These are phyloP conservation scores for Populus nigra DNA, from an alignment of 345 rosid genomes.

Conservation along the genomic window DNA sequence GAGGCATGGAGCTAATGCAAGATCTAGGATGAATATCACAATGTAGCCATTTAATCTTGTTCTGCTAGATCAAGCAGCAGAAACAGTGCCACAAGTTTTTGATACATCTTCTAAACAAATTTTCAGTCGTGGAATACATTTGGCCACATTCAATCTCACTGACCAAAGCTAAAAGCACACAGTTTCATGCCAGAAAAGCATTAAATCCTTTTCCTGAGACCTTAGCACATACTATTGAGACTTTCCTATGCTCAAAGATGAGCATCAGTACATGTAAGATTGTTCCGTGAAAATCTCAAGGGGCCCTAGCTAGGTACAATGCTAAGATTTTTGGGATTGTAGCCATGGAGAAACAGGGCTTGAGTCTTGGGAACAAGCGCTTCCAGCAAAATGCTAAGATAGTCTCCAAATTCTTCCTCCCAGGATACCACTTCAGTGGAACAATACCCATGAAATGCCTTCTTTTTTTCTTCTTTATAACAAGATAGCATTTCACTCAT, in stretches of 20 bases:
- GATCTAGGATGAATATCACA: not conserved
- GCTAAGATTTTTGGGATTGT: not conserved
- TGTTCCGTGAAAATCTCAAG: not conserved
- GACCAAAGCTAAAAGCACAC: not conserved
- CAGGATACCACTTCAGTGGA: too few relatives aligned
- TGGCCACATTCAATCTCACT: not conserved
- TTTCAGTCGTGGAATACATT: not conserved
- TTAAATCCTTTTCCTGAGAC: not conserved
- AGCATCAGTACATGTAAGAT: not conserved
- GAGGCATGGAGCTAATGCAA: not conserved
- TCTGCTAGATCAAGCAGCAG: conserved; percentile 3
- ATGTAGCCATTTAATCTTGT: not conserved
- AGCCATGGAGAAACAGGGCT: too few relatives aligned
- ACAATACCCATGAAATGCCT: too few relatives aligned
- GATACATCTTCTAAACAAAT: not conserved
- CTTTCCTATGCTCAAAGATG: not conserved
- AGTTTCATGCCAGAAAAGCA: not conserved
- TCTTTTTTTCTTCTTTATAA: too few relatives aligned
- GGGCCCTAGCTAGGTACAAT: not conserved
- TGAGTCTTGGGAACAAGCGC: too few relatives aligned
- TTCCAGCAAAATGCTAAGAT: too few relatives aligned
- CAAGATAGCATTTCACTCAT: too few relatives aligned
- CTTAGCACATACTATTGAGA: not conserved
- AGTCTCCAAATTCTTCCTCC: too few relatives aligned
- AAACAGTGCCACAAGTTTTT: not conserved